Evolutionary conservation across 164 flowering plant genomes (phyloP).

Genomic region (Chloranthus sessilifolius): DNA sequence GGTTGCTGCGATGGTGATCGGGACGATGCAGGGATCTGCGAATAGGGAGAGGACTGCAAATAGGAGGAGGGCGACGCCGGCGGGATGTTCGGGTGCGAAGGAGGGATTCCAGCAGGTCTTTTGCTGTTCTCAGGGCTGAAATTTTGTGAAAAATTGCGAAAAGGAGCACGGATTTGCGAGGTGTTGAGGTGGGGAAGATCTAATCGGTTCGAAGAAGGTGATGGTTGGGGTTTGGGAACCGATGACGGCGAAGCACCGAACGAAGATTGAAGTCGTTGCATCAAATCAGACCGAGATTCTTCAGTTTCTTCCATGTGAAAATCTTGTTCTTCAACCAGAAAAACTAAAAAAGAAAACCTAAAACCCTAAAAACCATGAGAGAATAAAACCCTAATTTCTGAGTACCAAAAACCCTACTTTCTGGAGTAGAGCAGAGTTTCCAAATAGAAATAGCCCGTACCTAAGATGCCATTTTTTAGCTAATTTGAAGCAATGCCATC

Average conservation of each 20-base stretch:
- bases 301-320: slow-evolving; percentile 48
- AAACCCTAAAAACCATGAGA: neutral
- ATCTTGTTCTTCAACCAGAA: neutral
- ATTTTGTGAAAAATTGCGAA: slow-evolving; percentile 42
- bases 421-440: neutral
- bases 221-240: slow-evolving; percentile 29
- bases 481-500: too few relatives aligned
- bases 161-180: slow-evolving; percentile 40
- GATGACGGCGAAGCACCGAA: slow-evolving; percentile 51
- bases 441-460: too few relatives aligned
- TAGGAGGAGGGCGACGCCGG: slow-evolving; percentile 28
- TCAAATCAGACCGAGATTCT: slow-evolving; percentile 35
- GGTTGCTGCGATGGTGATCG: slow-evolving; percentile 34
- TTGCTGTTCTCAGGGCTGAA: slow-evolving; percentile 31
- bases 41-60: slow-evolving; percentile 43
- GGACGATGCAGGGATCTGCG: slow-evolving; percentile 44
- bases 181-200: slow-evolving; percentile 53
- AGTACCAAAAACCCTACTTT: neutral
- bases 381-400: neutral
- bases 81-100: slow-evolving; percentile 75
- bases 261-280: slow-evolving; percentile 60
- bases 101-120: slow-evolving; percentile 75
- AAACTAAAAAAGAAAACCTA: neutral
- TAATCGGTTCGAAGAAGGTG: slow-evolving; percentile 31
- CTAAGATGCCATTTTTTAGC: too few relatives aligned